Evolutionary conservation across 1,139 yeast species (phyloP), one percentile per base, ranked within the genome.

Genomic region (Kodamaea suecica): DNA sequence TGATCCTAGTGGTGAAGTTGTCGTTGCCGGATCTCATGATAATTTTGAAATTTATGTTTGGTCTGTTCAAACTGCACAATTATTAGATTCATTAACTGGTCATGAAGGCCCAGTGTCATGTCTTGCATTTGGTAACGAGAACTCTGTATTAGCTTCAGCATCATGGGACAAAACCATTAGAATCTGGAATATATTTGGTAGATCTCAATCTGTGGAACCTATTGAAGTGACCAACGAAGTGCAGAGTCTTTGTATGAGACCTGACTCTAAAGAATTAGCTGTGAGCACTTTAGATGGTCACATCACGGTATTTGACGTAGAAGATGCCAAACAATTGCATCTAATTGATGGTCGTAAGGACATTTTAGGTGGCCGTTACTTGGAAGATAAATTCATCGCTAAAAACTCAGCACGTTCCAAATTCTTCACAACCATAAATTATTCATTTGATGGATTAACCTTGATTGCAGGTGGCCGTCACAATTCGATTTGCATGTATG

Each of bases 151-250:
- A 39, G 97, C 95, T 3, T 82, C 94, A 39, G 95, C 96, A 2
- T 84, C 95, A 17, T 94, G 99, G 99, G 99, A 92, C 61, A 84
- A 83, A 50, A 87, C 97, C 2, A 82, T 90, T 9, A 71, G 98
- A 48, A 70, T 92, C 9, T 92, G 99, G 99, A 84, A 82, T 54
- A 79, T 92, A 29, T 92, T 92, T 57, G 84, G 90, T 6, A 76
- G 95, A 48, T 73, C 87, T 0, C 88, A 81, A 53, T 80, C 79
- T 32, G 95, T 86, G 31, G 99, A 92, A 59, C 97, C 98, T 4
- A 77, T 92, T 49, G 88, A 84, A 50, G 77, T 87, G 20, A 77
- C 74, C 40, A 77, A 92, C 25, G 98, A 92, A 57, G 96, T 87
- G n/a, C 69, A 92, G 45, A 73, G 88, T 23, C 68, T 94, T 28